Evolutionary conservation across 345 rosid genomes (phyloP), one percentile per base, ranked within the genome.

Genomic region (Cochlearia excelsa): DNA sequence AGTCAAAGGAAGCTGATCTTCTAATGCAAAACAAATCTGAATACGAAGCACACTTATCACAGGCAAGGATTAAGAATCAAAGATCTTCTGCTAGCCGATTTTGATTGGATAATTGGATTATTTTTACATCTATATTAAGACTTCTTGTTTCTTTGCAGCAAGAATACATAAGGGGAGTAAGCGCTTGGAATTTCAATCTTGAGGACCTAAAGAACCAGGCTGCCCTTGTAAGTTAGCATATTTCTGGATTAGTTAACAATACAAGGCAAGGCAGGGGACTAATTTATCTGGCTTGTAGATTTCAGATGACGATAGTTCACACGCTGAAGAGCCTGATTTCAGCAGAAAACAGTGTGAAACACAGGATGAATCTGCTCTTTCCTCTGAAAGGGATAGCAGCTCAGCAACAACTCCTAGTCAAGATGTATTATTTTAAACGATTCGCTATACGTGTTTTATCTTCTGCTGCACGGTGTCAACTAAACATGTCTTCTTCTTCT

Each of bases 121-220:
- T n/a, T 65, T 50, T 38, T 6, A 46, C 54, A 52, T 58, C 26
- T 58, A 31, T 49, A 52, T 55, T 69, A 11, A 57, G 29, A 40
- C n/a, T 30, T 54, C 37, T 30, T 54, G 35, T 73, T 45, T 37
- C 59, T 57, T 63, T 76, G 87, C 89, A 86, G 94, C 93, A 86
- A 88, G 99, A 93, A 73, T 93, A 93, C 63, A 86, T 85, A 46
- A 79, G 78, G 80, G 99, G 99, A 67, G 78, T 93, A 66, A 93
- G 99, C 59, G 97, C 88, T 30, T 93, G 97, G 99, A 87, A 93
- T 73, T 93, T 93, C 75, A 86, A 88, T 76, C 82, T 93, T 9
- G 99, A 88, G 57, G 99, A 93, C 79, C 80, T 88, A 55, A 93
- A 83, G 75, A 78, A 66, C 73, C 99, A 88, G 75, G 99, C 99